Evolutionary conservation across 768 basidiomycete species (phyloP).

Genomic region (Lactarius tabidus): DNA sequence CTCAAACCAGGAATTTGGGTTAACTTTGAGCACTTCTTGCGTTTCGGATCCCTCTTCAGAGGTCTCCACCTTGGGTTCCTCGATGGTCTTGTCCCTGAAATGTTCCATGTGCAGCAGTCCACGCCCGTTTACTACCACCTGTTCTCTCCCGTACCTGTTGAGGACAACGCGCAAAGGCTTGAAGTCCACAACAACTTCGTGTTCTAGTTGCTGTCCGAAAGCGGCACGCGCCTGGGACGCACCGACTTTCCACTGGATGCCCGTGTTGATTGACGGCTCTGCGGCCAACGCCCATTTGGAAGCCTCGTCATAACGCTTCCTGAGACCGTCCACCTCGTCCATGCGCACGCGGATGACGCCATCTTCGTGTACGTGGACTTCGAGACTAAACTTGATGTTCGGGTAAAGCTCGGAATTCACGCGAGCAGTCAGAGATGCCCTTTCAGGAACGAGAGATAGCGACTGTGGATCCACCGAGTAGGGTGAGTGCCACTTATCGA

Average conservation of each 20-base stretch:
- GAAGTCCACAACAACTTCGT: conserved; percentile 67
- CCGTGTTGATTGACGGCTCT: conserved; percentile 61
- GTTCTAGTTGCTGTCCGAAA: conserved; percentile 60
- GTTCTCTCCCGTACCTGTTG: conserved; percentile 68
- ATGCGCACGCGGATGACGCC: conserved; percentile 89
- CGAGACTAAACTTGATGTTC: conserved; percentile 73
- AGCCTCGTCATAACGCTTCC: conserved; percentile 89
- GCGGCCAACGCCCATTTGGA: conserved; percentile 81
- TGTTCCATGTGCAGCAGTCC: conserved; percentile 98
- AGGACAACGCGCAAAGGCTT: conserved; percentile 74
- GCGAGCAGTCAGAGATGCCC: conserved; percentile 66
- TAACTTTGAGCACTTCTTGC: conserved; percentile 53
- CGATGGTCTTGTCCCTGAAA: conserved; percentile 66
- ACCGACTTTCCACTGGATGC: conserved; percentile 60
- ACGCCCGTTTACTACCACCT: conserved; percentile 84
- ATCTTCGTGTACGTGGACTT: conserved; percentile 80
- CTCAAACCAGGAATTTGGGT: conserved; percentile 78
- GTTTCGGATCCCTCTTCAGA: conserved; percentile 38
- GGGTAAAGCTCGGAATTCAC: conserved; percentile 83
- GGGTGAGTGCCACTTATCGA: conserved; percentile 72
- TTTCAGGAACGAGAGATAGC: conserved; percentile 47
- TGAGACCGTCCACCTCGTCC: conserved; percentile 78
- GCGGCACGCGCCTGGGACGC: conserved; percentile 59
- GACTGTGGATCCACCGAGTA: conserved; percentile 68
- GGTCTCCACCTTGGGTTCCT: conserved; percentile 45